Evolutionary conservation across 1,139 yeast species (phyloP).

Genomic region (Scheffersomyces illinoinensis): DNA sequence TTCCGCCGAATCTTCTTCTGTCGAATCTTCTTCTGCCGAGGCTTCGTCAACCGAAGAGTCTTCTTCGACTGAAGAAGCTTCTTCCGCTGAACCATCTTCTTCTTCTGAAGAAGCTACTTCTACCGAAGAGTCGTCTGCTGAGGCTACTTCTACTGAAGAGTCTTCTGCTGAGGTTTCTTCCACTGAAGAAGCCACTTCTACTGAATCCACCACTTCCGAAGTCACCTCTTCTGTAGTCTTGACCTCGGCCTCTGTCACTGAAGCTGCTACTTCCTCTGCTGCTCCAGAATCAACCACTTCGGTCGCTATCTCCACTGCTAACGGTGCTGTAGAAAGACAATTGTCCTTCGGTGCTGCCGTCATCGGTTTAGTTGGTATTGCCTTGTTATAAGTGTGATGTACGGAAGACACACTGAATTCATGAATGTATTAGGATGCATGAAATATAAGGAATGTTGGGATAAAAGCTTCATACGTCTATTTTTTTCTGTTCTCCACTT

Average conservation of each 20-base stretch:
- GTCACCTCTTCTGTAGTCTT: constrained; percentile 4
- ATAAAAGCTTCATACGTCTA: not conserved
- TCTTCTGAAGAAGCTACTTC: constrained; percentile 27
- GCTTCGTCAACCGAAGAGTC: constrained; percentile 32
- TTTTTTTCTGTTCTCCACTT: not conserved
- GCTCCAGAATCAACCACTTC: constrained; percentile 4
- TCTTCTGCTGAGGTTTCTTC: constrained; percentile 17
- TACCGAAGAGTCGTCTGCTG: constrained; percentile 15
- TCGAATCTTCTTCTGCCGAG: constrained; percentile 21
- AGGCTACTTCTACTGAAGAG: constrained; percentile 12
- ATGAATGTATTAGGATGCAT: not conserved
- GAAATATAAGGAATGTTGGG: not conserved
- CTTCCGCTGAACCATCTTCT: constrained; percentile 27
- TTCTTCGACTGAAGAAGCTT: constrained; percentile 23
- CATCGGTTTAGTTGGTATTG: constrained; percentile 18
- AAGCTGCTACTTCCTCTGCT: constrained; percentile 5
- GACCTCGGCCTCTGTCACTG: constrained; percentile 6
- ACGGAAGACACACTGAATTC: not conserved
- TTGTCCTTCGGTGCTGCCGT: constrained; percentile 19
- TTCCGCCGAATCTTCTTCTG: constrained; percentile 22
- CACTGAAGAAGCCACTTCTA: constrained; percentile 13
- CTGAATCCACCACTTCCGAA: constrained; percentile 12
- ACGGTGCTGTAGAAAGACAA: constrained; percentile 11
- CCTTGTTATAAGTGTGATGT: constrained; percentile 15
- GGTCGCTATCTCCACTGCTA: constrained; percentile 6